Conservation (phyloP, 2,329 filamentous ascomycete species). For the Aspergillus persii region DNA sequence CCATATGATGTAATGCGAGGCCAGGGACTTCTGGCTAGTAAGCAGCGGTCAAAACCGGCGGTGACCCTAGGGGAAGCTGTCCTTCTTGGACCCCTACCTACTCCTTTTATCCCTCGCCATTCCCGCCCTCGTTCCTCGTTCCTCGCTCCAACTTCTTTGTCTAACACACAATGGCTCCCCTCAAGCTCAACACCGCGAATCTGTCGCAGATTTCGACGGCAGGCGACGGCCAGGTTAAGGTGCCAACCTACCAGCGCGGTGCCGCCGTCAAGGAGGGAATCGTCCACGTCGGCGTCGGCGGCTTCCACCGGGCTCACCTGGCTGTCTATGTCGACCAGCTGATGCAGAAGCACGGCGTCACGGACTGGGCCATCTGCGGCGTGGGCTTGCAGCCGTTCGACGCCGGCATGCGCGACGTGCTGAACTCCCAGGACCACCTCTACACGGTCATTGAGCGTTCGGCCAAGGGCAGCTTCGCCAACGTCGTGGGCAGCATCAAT, state of each 20-base stretch:
- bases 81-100: neutral
- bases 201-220: constrained; percentile 36
- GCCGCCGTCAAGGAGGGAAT: constrained; percentile 52
- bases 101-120: neutral
- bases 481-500: constrained; percentile 54
- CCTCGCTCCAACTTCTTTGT: neutral
- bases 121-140: neutral
- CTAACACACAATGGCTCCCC: constrained; percentile 26
- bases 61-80: constrained; percentile 6
- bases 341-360: constrained; percentile 47
- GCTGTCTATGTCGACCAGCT: constrained; percentile 53
- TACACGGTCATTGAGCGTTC: constrained; percentile 58
- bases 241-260: constrained; percentile 47
- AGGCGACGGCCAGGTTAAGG: constrained; percentile 29
- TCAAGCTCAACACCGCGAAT: constrained; percentile 43
- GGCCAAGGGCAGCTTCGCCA: constrained; percentile 48
- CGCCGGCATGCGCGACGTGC: constrained; percentile 51
- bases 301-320: constrained; percentile 55
- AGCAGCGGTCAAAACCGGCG: constrained; percentile 19
- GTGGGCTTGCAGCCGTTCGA: constrained; percentile 54
- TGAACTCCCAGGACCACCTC: constrained; percentile 50
- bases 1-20: constrained; percentile 3
- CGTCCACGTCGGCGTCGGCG: constrained; percentile 55
- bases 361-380: constrained; percentile 53
- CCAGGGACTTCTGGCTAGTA: neutral